Evolutionary conservation across 192 early-diverging fungal species (phyloP).

Genomic region (Backusella macrospora): DNA sequence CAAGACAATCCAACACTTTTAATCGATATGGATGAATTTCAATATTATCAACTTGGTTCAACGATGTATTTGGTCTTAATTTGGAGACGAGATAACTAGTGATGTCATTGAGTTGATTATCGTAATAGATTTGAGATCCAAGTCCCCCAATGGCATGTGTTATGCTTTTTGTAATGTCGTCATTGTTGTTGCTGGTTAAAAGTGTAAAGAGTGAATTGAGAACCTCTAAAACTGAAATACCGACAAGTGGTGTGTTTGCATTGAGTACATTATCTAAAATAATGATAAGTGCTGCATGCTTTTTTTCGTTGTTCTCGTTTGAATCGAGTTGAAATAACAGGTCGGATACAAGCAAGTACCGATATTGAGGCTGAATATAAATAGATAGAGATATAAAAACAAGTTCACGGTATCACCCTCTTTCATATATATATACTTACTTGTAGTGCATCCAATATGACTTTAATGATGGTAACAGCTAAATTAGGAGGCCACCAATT

Average conservation of each 20-base stretch:
- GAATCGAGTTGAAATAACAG: conserved; percentile 46
- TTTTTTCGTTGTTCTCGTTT: conserved; percentile 21
- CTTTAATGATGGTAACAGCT: conserved; percentile 31
- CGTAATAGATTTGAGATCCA: conserved; percentile 58
- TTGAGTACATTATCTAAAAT: conserved; percentile 48
- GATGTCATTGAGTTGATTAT: conserved; percentile 59
- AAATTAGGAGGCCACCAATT: conserved; percentile 40
- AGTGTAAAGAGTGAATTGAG: conserved; percentile 49
- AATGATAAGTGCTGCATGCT: conserved; percentile 46
- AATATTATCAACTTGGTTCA: conserved; percentile 42
- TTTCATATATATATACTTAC: conserved; percentile 25
- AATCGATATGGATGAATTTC: conserved; percentile 40
- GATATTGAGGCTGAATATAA: conserved; percentile 47
- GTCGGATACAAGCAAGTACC: conserved; percentile 53
- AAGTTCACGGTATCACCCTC: not conserved
- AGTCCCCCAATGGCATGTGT: conserved; percentile 42
- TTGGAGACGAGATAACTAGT: conserved; percentile 52
- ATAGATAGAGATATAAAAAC: conserved; percentile 11
- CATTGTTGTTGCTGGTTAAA: conserved; percentile 39
- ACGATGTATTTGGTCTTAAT: conserved; percentile 35
- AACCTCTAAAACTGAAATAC: conserved; percentile 56
- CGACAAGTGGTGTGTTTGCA: conserved; percentile 45
- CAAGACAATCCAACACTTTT: conserved; percentile 48
- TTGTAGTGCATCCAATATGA: conserved; percentile 39
- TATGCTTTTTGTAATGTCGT: conserved; percentile 9